Evolutionary conservation across 345 rosid species (phyloP).

Genomic region (Eucalyptus marginata): DNA sequence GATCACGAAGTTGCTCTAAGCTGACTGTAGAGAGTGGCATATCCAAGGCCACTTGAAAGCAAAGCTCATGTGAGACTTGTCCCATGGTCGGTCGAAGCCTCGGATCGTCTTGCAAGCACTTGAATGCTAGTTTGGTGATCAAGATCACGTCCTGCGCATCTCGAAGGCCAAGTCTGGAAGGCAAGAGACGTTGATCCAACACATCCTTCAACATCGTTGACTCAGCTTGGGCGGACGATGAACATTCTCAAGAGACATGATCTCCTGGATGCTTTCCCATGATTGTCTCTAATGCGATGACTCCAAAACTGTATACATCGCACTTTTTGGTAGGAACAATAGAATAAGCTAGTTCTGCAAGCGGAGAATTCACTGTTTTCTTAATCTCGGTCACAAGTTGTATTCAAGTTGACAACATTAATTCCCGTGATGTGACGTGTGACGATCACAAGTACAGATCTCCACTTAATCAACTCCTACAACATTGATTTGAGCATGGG

Average conservation of each 20-base stretch:
- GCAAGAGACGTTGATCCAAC: background rate
- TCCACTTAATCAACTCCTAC: too few relatives aligned
- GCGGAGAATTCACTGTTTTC: background rate
- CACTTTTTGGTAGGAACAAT: background rate
- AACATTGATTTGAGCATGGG: too few relatives aligned
- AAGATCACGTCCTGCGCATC: background rate
- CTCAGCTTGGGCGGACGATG: background rate
- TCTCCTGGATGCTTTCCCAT: background rate
- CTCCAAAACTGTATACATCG: background rate
- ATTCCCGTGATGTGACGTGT: rapidly evolving
- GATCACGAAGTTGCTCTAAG: background rate
- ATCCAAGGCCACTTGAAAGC: background rate
- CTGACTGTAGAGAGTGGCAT: background rate
- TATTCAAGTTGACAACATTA: background rate
- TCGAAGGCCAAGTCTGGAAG: background rate
- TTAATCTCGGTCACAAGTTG: background rate
- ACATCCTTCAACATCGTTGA: background rate
- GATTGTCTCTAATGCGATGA: background rate
- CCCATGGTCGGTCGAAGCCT: background rate
- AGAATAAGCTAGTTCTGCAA: background rate
- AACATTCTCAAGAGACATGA: background rate
- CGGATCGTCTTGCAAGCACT: background rate
- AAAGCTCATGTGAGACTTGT: background rate
- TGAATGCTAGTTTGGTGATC: background rate
- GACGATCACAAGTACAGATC: too few relatives aligned